These are phyloP conservation scores for Rhodotorula babjevae DNA, from an alignment of 768 basidiomycete species.

Conservation along the genomic window DNA sequence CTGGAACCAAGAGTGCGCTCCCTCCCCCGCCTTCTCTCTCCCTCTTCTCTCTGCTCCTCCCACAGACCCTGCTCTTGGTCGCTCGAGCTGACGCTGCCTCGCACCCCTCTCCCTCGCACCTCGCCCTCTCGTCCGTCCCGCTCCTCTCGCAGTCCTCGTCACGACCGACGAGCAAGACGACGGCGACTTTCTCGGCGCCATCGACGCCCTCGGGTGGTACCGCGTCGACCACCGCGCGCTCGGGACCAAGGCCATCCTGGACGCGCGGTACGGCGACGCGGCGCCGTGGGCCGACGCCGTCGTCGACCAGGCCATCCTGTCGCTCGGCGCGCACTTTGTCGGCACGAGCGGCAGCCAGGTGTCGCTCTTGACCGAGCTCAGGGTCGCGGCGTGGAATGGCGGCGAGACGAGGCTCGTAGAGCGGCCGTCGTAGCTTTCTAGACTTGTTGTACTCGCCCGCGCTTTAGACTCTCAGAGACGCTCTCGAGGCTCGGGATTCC, in stretches of 20 bases:
- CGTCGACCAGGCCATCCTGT: constrained; percentile 35
- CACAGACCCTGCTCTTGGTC: not conserved
- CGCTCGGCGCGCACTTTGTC: constrained; percentile 21
- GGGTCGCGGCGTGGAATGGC: constrained; percentile 36
- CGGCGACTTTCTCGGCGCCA: constrained; percentile 17
- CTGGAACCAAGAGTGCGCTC: constrained; percentile 6
- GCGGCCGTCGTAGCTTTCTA: constrained; percentile 6
- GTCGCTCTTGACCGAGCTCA: constrained; percentile 17
- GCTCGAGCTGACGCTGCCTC: too few relatives aligned
- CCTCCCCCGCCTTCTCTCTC: too few relatives aligned
- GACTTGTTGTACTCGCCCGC: too few relatives aligned
- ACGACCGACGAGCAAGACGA: constrained; percentile 37
- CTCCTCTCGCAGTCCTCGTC: constrained; percentile 16
- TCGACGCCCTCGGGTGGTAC: constrained; percentile 33
- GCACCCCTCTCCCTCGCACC: too few relatives aligned
- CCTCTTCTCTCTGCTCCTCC: too few relatives aligned
- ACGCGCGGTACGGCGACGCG: constrained; percentile 21
- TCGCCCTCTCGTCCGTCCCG: not conserved
- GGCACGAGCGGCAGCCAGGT: constrained; percentile 34
- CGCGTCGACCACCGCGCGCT: constrained; percentile 32
- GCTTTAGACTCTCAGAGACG: too few relatives aligned
- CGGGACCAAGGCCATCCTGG: constrained; percentile 5
- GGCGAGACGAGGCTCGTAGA: constrained; percentile 23
- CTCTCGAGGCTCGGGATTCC: too few relatives aligned
- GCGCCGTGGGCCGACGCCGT: constrained; percentile 29